Percentiles rank a stretch among this genome's conserved stretches.
Conservation (phyloP, 2,329 filamentous ascomycete genomes). For the Sporothrix protearum region DNA sequence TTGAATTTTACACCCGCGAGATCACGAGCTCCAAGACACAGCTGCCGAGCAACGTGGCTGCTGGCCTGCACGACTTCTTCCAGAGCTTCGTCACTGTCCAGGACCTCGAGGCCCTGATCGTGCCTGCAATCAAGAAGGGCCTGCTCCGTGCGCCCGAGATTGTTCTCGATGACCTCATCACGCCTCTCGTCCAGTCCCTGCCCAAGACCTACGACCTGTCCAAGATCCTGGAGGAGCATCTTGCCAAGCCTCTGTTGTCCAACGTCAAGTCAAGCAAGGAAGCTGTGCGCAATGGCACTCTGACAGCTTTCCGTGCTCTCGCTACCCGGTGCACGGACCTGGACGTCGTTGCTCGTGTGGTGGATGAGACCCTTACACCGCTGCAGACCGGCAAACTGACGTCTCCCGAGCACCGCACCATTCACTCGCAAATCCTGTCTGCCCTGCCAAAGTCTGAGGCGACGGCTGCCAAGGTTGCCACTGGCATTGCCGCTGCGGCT, state of each 20-base stretch:
- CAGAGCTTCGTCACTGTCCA: slow-evolving; percentile 65
- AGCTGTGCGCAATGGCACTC: slow-evolving; percentile 68
- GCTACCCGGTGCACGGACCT: slow-evolving; percentile 58
- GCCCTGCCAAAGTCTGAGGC: slow-evolving; percentile 57
- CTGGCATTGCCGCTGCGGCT: slow-evolving; percentile 64
- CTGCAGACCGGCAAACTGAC: slow-evolving; percentile 81
- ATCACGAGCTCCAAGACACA: slow-evolving; percentile 73
- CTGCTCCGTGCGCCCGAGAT: slow-evolving; percentile 87
- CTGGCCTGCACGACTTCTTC: slow-evolving; percentile 79
- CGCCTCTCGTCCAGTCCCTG: slow-evolving; percentile 67
- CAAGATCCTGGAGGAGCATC: slow-evolving; percentile 62
- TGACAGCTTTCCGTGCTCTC: slow-evolving; percentile 70
- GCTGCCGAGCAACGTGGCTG: slow-evolving; percentile 68
- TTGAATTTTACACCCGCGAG: slow-evolving; percentile 80
- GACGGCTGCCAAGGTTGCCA: slow-evolving; percentile 63
- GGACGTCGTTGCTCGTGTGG: slow-evolving; percentile 60
- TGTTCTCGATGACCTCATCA: slow-evolving; percentile 73
- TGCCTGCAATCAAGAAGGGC: slow-evolving; percentile 83
- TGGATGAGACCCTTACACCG: slow-evolving; percentile 73
- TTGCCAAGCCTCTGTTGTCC: slow-evolving; percentile 83
- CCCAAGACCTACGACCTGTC: slow-evolving; percentile 73
- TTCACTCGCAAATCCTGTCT: slow-evolving; percentile 77
- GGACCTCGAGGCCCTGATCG: slow-evolving; percentile 70
- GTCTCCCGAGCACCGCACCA: slow-evolving; percentile 75
- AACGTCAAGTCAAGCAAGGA: slow-evolving; percentile 89